These are phyloP conservation scores for Pichia sp. DNA, from an alignment of 1,139 yeast species.

Conservation along the genomic window DNA sequence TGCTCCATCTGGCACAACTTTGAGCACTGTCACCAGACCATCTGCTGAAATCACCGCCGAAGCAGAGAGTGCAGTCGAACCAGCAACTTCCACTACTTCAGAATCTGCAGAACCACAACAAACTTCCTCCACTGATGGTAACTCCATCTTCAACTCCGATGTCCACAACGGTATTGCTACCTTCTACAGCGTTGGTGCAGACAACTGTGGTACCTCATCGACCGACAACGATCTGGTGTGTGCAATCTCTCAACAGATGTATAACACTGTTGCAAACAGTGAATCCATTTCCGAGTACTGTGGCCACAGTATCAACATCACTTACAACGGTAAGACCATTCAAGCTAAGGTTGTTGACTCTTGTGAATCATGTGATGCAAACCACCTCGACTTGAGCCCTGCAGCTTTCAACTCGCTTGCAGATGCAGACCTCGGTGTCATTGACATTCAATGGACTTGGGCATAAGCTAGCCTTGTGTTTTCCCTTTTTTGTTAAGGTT, in stretches of 20 bases:
- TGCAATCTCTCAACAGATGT: constrained; percentile 28
- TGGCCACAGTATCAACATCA: constrained; percentile 40
- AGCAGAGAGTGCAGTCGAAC: not conserved
- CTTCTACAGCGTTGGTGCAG: constrained; percentile 26
- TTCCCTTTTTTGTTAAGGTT: too few relatives aligned
- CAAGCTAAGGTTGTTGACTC: constrained; percentile 47
- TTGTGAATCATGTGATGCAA: constrained; percentile 42
- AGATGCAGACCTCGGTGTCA: constrained; percentile 38
- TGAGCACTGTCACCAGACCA: constrained; percentile 5
- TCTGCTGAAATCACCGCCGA: not conserved
- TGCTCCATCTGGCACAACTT: constrained; percentile 1
- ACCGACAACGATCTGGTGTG: constrained; percentile 26
- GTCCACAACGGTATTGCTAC: constrained; percentile 30
- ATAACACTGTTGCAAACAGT: constrained; percentile 21
- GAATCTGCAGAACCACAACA: not conserved
- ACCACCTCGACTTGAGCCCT: constrained; percentile 47
- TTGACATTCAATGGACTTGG: constrained; percentile 41
- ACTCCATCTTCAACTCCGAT: constrained; percentile 2
- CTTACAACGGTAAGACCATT: constrained; percentile 38
- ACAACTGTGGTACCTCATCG: constrained; percentile 30
- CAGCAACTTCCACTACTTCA: constrained; percentile 1
- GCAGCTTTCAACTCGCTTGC: constrained; percentile 45
- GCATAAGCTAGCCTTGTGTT: constrained; percentile 13
- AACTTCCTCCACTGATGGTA: constrained; percentile 3
- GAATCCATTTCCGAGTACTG: constrained; percentile 35